Conservation (phyloP, 73 alveolate species). For the Paramecium pentaurelia region DNA sequence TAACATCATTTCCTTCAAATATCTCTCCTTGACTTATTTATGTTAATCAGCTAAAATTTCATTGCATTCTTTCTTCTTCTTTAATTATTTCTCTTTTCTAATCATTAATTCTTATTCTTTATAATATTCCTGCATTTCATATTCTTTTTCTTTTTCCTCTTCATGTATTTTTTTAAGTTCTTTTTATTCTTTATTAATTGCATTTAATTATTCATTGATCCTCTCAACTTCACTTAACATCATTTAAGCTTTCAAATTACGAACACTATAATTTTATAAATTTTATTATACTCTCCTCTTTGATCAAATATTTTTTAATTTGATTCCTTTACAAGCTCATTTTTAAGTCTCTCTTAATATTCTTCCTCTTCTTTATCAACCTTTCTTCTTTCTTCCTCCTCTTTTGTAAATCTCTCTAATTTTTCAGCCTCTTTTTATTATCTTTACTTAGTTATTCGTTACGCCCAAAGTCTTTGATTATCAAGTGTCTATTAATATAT, state of each 20-base stretch:
- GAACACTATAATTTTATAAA: neutral
- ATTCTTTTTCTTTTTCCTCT: neutral
- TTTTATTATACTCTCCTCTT: conserved; percentile 21
- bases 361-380: conserved; percentile 1
- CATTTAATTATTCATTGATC: neutral
- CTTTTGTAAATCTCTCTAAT: conserved; percentile 16
- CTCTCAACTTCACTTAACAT: conserved; percentile 5
- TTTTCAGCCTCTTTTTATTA: conserved; percentile 12
- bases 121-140: neutral
- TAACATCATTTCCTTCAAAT: neutral
- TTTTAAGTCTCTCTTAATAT: conserved; percentile 4
- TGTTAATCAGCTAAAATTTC: neutral
- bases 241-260: neutral
- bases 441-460: neutral
- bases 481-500: neutral
- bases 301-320: conserved; percentile 24
- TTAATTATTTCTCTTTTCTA: neutral
- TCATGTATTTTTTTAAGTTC: neutral
- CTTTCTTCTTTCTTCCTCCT: conserved; percentile 38
- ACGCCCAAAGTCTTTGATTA: conserved; percentile 28
- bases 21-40: neutral
- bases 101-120: conserved; percentile 25
- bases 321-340: neutral
- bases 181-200: neutral
- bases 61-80: neutral